These are phyloP conservation scores for Tolypocladium inflatum DNA, from an alignment of 2,329 filamentous ascomycete species.

Conservation along the genomic window DNA sequence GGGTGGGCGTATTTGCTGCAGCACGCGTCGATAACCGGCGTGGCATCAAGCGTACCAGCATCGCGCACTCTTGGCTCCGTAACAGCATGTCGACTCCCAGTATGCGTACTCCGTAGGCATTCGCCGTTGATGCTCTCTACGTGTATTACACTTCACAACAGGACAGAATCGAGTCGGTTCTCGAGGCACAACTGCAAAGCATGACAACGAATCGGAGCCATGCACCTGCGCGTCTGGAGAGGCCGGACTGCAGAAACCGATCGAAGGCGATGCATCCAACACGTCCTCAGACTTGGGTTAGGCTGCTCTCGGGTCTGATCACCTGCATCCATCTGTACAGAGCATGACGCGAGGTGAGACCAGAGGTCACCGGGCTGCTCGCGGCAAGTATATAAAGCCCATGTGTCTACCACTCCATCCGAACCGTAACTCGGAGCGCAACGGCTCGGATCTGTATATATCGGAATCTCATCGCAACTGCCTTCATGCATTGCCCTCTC, in stretches of 20 bases:
- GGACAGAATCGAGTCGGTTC: no score
- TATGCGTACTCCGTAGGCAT: no score
- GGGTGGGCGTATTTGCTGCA: neutral
- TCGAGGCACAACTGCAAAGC: no score
- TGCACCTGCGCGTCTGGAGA: no score
- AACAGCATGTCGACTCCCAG: no score
- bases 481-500: neutral
- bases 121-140: no score
- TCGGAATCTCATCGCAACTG: neutral
- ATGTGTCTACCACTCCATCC: neutral
- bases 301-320: neutral
- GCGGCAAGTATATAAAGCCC: neutral
- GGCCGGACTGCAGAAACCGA: no score
- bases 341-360: neutral
- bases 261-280: neutral
- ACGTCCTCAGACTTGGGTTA: no score
- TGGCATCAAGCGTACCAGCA: no score
- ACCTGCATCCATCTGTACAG: neutral
- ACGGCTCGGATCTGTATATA: neutral
- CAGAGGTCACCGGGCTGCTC: neutral
- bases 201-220: no score
- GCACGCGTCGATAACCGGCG: neutral
- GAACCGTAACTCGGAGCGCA: neutral
- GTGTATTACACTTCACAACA: no score
- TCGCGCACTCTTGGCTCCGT: no score